A percentile compares a stretch with the other conserved stretches of the same genome.
Conservation (phyloP, 1,139 yeast species). For the Kodamaea alishanica region DNA sequence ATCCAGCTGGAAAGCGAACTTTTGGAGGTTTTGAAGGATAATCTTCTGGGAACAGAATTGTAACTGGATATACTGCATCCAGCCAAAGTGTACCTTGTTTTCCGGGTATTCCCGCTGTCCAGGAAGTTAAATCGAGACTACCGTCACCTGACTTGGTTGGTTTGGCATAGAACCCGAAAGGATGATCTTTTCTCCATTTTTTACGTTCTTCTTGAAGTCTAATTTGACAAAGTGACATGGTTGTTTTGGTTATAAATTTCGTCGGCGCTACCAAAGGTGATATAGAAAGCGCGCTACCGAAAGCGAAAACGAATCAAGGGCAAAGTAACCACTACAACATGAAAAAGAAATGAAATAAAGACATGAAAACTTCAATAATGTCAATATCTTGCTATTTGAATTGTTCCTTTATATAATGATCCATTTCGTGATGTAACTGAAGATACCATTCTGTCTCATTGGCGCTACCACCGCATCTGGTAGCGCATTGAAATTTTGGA, state of each 20-base stretch:
- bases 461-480: too few relatives aligned
- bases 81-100: constrained; percentile 84
- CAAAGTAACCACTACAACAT: too few relatives aligned
- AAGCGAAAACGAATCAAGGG: too few relatives aligned
- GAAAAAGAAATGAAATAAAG: too few relatives aligned
- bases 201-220: constrained; percentile 86
- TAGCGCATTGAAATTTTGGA: too few relatives aligned
- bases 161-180: constrained; percentile 93
- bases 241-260: neutral
- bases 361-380: too few relatives aligned
- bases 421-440: too few relatives aligned
- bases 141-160: constrained; percentile 81
- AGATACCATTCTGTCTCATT: too few relatives aligned
- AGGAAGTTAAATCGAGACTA: constrained; percentile 71
- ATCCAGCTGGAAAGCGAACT: constrained; percentile 80
- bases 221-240: constrained; percentile 60
- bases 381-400: too few relatives aligned
- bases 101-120: constrained; percentile 98
- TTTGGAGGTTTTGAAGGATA: constrained; percentile 97
- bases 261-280: constrained; percentile 1
- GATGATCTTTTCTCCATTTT: constrained; percentile 98
- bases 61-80: constrained; percentile 83
- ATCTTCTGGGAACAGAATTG: constrained; percentile 79
- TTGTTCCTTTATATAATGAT: too few relatives aligned
- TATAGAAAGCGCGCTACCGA: too few relatives aligned